These are phyloP conservation scores for Chlorella ohadii DNA, from an alignment of 139 green algal species.

Conservation along the genomic window DNA sequence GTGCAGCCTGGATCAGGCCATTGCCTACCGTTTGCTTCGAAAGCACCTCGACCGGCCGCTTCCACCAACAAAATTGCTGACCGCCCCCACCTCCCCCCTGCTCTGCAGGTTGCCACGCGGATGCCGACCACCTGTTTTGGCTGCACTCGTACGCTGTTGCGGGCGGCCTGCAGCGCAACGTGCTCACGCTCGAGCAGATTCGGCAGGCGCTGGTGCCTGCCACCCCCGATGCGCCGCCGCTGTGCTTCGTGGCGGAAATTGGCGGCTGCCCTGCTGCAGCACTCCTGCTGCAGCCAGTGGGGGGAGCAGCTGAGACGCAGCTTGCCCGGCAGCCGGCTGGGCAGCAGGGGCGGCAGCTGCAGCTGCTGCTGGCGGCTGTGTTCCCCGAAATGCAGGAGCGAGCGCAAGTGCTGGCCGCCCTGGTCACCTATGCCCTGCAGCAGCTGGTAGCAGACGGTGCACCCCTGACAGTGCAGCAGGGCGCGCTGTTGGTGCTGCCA, in stretches of 20 bases:
- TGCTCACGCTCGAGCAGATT: slow-evolving; percentile 1
- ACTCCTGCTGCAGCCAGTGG: slow-evolving; percentile 17
- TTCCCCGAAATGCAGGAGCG: slow-evolving; percentile 24
- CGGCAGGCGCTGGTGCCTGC: neutral
- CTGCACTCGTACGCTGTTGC: slow-evolving; percentile 21
- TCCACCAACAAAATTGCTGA: too few species aligned
- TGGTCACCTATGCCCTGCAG: slow-evolving; percentile 6
- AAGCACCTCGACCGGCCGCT: too few species aligned
- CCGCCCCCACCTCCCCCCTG: too few species aligned
- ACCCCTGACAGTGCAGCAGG: neutral
- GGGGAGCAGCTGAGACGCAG: neutral
- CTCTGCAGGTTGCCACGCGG: neutral
- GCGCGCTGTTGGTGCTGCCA: slow-evolving; percentile 5
- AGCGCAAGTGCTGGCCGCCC: slow-evolving; percentile 11
- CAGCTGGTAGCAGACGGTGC: neutral
- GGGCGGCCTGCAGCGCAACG: slow-evolving; percentile 18
- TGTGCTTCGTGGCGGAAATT: slow-evolving; percentile 40
- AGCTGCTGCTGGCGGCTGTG: slow-evolving; percentile 29
- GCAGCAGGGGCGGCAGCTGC: neutral
- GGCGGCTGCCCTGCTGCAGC: slow-evolving; percentile 7
- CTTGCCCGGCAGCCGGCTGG: neutral
- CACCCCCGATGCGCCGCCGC: neutral
- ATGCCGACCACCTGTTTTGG: slow-evolving; percentile 16
- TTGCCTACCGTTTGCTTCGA: too few species aligned
- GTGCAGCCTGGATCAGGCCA: too few species aligned